Base-by-base conservation (phyloP, 2,329 filamentous ascomycete species). In the Fusarium pseudograminearum region DNA sequence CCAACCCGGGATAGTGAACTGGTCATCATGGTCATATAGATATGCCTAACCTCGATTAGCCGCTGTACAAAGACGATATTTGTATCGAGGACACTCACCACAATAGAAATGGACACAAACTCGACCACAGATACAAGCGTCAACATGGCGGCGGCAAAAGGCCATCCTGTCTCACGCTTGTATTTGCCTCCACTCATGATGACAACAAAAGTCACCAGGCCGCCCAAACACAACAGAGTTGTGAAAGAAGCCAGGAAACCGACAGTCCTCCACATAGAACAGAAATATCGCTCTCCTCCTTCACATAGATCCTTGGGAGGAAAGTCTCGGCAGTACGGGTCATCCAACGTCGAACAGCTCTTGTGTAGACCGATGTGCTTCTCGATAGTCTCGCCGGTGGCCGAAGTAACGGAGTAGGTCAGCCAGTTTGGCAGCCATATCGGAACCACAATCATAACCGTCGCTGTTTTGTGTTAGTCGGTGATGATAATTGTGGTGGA, bases 241-340 rank as follows among this genome's bases (percentile, higher is more conserved):
- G 92, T 87, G 73, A 98, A 92, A 54, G 90, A 92, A 83, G 97
- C 93, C 69, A 97, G 81, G 80, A 98, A 98, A 26, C 93, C 94
- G 36, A 93, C 90, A 28, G 90, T 93, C 62, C 92, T 88, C 95
- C 95, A 99, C 86, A 97, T 91, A 74, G 90, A 91, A 84, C 96
- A 98, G 81, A 98, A 98, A 75, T 90, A 89, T 53, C 89, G 86
- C 72, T 90, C 87, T 28, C 74, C 78, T n/a, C 74, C 79, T 26
- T 77, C 73, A 61, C 80, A 82, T 26, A 80, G 61, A 33, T 78
- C 74, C 22, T 73, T 72, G 22, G 73, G 71, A 18, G 79, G 80
- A 50, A 79, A 81, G 16, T 71, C 66, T 56, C 84, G 83, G 79
- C 92, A 94, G 47, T 81, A 79, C n/a, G 82, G 80, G 51, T 88